These are phyloP conservation scores for Meira nashicola DNA, from an alignment of 1,284 basidiomycete genomes.

Conservation along the genomic window DNA sequence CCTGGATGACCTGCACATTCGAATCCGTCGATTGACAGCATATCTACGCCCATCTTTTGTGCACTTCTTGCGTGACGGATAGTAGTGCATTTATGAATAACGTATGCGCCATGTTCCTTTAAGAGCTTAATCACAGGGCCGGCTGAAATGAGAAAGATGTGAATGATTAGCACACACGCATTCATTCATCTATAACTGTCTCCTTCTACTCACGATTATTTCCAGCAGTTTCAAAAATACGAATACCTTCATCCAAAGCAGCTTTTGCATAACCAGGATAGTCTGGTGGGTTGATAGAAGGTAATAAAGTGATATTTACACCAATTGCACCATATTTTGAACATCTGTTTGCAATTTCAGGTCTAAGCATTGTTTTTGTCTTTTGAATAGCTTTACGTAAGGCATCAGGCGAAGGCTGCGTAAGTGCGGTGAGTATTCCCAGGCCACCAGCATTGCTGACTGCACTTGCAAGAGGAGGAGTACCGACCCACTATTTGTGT, in stretches of 20 bases:
- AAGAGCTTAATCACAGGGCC: slow-evolving; percentile 74
- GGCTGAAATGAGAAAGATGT: slow-evolving; percentile 53
- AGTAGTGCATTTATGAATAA: slow-evolving; percentile 90
- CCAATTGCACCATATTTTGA: slow-evolving; percentile 56
- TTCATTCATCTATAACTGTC: neutral
- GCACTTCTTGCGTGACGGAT: slow-evolving; percentile 61
- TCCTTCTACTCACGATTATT: slow-evolving; percentile 65
- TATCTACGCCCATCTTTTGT: slow-evolving; percentile 72
- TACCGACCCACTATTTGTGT: slow-evolving; percentile 64
- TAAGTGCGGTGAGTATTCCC: slow-evolving; percentile 78
- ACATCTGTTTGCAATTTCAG: slow-evolving; percentile 25
- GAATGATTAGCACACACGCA: neutral
- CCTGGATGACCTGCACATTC: slow-evolving; percentile 86
- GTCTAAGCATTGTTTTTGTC: slow-evolving; percentile 56
- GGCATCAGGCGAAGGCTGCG: slow-evolving; percentile 78
- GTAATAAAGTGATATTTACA: slow-evolving; percentile 86
- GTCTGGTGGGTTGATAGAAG: slow-evolving; percentile 83
- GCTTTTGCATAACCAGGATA: slow-evolving; percentile 76
- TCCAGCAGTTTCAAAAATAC: slow-evolving; percentile 87
- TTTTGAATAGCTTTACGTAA: slow-evolving; percentile 78
- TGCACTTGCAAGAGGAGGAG: slow-evolving; percentile 69
- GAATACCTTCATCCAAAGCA: slow-evolving; percentile 80
- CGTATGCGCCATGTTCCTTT: slow-evolving; percentile 68
- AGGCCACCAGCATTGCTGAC: slow-evolving; percentile 82
- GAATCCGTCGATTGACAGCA: slow-evolving; percentile 57